phyloP scores from a whole-genome alignment of 2,329 filamentous ascomycete genomes.

The Scedosporium dehoogii region DNA sequence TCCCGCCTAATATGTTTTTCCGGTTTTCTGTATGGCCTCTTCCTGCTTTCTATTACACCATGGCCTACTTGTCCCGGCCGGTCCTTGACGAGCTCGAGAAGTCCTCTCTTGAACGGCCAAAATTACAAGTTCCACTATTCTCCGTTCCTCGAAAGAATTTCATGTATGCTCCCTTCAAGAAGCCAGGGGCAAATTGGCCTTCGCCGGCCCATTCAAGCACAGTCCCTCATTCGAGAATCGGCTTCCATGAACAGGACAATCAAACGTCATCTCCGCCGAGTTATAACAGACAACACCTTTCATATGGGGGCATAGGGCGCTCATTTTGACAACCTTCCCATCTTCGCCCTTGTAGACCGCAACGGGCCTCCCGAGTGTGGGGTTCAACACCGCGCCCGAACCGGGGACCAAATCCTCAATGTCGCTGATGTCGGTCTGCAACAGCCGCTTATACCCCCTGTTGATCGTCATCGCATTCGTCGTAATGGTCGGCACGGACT shows the following conservation, averaged over 20 bases:
- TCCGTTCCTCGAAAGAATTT: no score
- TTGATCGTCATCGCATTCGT: constrained; percentile 45
- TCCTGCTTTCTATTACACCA: no score
- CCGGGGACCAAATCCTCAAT: constrained; percentile 43
- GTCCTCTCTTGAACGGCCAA: no score
- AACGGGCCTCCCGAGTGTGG: constrained; percentile 32
- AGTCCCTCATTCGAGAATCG: constrained; percentile 17
- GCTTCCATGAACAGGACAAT: constrained; percentile 40
- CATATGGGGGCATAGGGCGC: constrained; percentile 45
- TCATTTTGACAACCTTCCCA: constrained; percentile 38
- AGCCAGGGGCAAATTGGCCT: constrained; percentile 14
- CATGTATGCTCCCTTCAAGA: neutral
- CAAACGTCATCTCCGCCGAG: constrained; percentile 38
- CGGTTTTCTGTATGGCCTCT: no score
- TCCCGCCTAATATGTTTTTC: no score
- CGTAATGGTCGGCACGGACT: constrained; percentile 33
- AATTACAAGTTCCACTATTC: no score
- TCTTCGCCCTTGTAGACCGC: constrained; percentile 47
- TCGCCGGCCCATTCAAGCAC: constrained; percentile 26
- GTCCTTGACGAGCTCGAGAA: no score
- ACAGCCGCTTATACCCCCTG: constrained; percentile 42
- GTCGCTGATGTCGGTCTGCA: constrained; percentile 43
- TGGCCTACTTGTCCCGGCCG: no score
- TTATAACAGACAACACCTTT: constrained; percentile 50
- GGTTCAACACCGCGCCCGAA: constrained; percentile 41